Evolutionary conservation across 306 rosid species (phyloP), one percentile per base, ranked within the genome.

Genomic region (Aeschynomene evenia): DNA sequence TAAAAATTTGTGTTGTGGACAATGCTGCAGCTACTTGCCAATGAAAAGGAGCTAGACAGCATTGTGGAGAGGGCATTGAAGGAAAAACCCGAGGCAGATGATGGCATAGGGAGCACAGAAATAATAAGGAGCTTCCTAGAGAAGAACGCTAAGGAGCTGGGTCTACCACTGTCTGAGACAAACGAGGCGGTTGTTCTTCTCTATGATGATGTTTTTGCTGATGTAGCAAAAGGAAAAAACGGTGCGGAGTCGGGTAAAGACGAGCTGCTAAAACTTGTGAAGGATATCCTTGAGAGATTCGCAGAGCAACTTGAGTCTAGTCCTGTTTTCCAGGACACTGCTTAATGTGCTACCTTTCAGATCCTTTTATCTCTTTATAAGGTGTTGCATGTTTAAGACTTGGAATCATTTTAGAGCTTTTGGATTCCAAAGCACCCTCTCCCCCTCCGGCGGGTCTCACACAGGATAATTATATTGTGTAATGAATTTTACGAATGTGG

Each of bases 261-360:
- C 39, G 69, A 76, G 46, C 48, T 82, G 34, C 83, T 67, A 65
- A 62, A 68, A 60, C 82, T 87, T 28, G 23, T 83, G 72, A 85
- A 87, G 85, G 82, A 78, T 62, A 70, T 87, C 66, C 84, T 91
- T 4, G 57, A 82, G 77, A 80, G 79, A 63, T 87, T 94, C 15
- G 88, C 90, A 0, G 87, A 87, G 83, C 95, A 84, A 83, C 97
- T 94, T 24, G 89, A 94, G 82, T 79, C 70, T 6, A 87, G 20
- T 73, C 99, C 98, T 26, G 82, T 90, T 13, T 90, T 72, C 80
- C 85, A 86, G 74, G 94, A 79, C 48, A 66, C 54, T 54, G 83
- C 83, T 59, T 50, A 33, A 37, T 29, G 33, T 45, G 59, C 66
- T 29, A 63, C 68, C 48, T 60, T 78, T 46, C 79, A 29, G 18